Evolutionary conservation across 2,329 filamentous ascomycete genomes (phyloP).

Genomic region (Aureobasidium mangrovei): DNA sequence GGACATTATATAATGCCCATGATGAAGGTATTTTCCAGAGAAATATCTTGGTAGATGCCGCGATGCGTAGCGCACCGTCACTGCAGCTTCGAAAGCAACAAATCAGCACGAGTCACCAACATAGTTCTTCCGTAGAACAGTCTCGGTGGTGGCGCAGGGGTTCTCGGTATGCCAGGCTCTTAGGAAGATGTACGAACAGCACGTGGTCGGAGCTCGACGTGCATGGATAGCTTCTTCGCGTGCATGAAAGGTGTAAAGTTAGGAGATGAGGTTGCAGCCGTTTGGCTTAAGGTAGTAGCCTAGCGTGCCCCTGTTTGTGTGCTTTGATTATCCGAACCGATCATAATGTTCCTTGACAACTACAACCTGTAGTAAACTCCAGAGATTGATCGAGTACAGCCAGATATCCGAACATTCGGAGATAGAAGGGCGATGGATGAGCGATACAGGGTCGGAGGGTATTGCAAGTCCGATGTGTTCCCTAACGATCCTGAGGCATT

Average conservation of each 20-base stretch:
- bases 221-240: slow-evolving; percentile 10
- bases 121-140: slow-evolving; percentile 4
- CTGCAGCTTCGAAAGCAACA: slow-evolving; percentile 3
- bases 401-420: not conserved
- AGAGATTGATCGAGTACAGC: not conserved
- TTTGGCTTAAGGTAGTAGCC: not conserved
- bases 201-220: slow-evolving; percentile 7
- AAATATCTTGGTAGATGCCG: not conserved
- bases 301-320: slow-evolving; percentile 1
- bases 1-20: not conserved
- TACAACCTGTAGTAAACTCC: slow-evolving; percentile 5
- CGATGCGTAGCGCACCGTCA: not conserved
- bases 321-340: not conserved
- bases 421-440: not conserved
- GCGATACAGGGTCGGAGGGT: too few species aligned
- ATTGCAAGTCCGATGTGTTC: too few species aligned
- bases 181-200: not conserved
- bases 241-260: slow-evolving; percentile 12
- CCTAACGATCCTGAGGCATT: too few species aligned
- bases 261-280: slow-evolving; percentile 6
- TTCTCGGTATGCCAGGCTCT: slow-evolving; percentile 2
- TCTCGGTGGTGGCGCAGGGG: slow-evolving; percentile 1
- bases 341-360: not conserved
- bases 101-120: slow-evolving; percentile 2
- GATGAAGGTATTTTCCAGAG: not conserved